Percentiles rank a stretch among this genome's conserved stretches.
Conservation (phyloP, 2,329 filamentous ascomycete species). For the Claviceps sp. region DNA sequence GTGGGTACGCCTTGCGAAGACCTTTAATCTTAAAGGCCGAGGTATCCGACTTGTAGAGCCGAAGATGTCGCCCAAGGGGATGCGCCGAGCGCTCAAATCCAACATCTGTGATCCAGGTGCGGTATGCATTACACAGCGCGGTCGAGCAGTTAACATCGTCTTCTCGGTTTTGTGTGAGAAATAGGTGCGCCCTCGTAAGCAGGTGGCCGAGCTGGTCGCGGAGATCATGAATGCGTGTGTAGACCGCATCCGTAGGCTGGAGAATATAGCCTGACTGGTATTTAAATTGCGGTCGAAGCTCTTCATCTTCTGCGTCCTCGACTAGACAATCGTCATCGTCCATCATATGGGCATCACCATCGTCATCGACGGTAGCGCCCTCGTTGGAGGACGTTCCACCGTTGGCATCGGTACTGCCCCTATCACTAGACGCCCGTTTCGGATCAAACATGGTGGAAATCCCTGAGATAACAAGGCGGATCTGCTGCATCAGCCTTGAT, state of each 20-base stretch:
- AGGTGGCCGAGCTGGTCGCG: conserved; percentile 69
- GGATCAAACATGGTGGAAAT: conserved; percentile 84
- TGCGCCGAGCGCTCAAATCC: conserved; percentile 93
- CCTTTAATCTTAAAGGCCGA: conserved; percentile 91
- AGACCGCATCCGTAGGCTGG: conserved; percentile 39
- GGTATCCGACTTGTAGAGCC: conserved; percentile 75
- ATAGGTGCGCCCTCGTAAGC: conserved; percentile 71
- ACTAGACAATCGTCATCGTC: conserved; percentile 38
- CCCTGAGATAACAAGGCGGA: conserved; percentile 81
- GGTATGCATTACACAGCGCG: conserved; percentile 78
- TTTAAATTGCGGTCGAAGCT: conserved; percentile 71
- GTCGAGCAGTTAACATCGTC: conserved; percentile 96
- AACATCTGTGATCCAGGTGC: conserved; percentile 95
- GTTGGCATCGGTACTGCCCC: conserved; percentile 32
- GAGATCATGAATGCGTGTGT: conserved; percentile 64
- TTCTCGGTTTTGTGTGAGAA: conserved; percentile 72
- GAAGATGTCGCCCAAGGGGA: conserved; percentile 73
- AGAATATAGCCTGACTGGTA: conserved; percentile 84
- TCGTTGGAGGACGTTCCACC: background rate
- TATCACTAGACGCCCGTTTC: conserved; percentile 47
- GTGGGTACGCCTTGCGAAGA: conserved; percentile 79
- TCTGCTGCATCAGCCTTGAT: conserved; percentile 72
- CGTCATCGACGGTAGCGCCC: conserved; percentile 33
- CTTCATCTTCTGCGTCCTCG: conserved; percentile 63
- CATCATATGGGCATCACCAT: conserved; percentile 36